Base-by-base conservation (phyloP, 441 rosid species). In the Pelargonium myrrhifolium region DNA sequence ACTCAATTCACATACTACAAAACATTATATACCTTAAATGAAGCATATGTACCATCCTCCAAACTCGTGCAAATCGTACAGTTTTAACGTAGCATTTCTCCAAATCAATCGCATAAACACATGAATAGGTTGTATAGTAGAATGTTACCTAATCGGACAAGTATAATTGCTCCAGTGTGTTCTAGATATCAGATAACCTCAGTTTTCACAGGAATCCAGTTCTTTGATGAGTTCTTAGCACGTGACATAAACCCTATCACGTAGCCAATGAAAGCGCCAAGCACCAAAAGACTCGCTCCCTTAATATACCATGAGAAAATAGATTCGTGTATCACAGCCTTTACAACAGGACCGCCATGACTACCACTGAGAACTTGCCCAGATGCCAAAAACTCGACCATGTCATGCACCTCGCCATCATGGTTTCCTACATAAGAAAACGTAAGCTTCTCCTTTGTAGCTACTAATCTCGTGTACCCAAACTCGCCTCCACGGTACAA, bases 401-500 rank as follows among this genome's bases (percentile, higher is more conserved):
- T 62, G 71, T 93, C 80, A 20, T 59, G 21, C 77, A 90, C 89
- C 75, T 84, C 82, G 0, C 97, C 97, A 7, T 89, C 98, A 3
- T 89, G 97, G 78, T 90, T 90, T 53, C 98, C 96, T 0, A 90
- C 84, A 55, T 84, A 93, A 2, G 89, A 83, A 75, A 90, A 72
- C 1, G 79, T 78, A 22, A 90, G 90, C 69, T 84, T 93, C 72
- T 90, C 89, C 71, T 77, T 90, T 8, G 90, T 83, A 72, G 98
- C 97, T 49, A 87, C 81, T 76, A 93, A 72, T 35, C 89, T 88
- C 24, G 90, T 88, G 76, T 92, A 90, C 62, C 97, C 97, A 56
- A 93, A 93, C 82, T 93, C 96, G 3, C 91, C 94, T 20, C 89
- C 85, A 0, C 97, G 87, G 76, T 86, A 93, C 89, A 88, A 72